Percentiles rank a stretch among this genome's conserved stretches.
These are phyloP conservation scores for Moesziomyces sp. DNA, from an alignment of 1,284 basidiomycete species.

Conservation along the genomic window DNA sequence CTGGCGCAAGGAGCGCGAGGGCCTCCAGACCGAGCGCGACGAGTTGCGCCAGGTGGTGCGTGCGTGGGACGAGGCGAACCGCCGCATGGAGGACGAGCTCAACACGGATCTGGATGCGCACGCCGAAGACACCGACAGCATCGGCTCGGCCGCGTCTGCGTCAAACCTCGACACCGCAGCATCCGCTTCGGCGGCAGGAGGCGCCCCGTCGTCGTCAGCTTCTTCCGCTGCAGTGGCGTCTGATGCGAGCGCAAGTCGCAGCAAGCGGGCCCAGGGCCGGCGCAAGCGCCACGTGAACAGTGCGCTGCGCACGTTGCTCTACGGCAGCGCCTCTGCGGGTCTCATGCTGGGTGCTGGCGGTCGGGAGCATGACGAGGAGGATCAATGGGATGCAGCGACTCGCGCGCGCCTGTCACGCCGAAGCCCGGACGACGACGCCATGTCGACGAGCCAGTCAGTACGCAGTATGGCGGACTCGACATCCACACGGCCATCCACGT, in stretches of 20 bases:
- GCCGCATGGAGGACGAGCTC: constrained; percentile 68
- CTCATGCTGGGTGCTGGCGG: constrained; percentile 19
- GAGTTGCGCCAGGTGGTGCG: constrained; percentile 78
- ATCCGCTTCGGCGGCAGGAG: background rate
- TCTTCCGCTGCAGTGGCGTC: constrained; percentile 3
- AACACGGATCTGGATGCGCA: constrained; percentile 19
- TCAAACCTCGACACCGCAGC: constrained; percentile 2
- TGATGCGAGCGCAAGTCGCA: background rate
- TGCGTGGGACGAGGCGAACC: constrained; percentile 79
- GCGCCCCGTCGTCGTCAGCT: background rate
- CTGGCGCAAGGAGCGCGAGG: constrained; percentile 75
- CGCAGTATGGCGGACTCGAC: constrained; percentile 50
- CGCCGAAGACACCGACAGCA: constrained; percentile 9
- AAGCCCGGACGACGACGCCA: constrained; percentile 33
- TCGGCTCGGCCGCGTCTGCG: background rate
- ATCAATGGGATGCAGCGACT: constrained; percentile 19
- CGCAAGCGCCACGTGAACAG: constrained; percentile 54
- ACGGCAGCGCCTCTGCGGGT: constrained; percentile 37
- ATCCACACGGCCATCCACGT: constrained; percentile 40
- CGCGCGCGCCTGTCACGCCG: constrained; percentile 17
- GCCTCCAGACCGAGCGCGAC: constrained; percentile 84
- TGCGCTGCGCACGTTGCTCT: constrained; percentile 47
- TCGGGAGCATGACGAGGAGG: constrained; percentile 30
- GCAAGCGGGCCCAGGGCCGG: constrained; percentile 20
- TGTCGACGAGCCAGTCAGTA: constrained; percentile 40